These are phyloP conservation scores for Ophiostoma piceae DNA, from an alignment of 2,329 filamentous ascomycete species.

Conservation along the genomic window DNA sequence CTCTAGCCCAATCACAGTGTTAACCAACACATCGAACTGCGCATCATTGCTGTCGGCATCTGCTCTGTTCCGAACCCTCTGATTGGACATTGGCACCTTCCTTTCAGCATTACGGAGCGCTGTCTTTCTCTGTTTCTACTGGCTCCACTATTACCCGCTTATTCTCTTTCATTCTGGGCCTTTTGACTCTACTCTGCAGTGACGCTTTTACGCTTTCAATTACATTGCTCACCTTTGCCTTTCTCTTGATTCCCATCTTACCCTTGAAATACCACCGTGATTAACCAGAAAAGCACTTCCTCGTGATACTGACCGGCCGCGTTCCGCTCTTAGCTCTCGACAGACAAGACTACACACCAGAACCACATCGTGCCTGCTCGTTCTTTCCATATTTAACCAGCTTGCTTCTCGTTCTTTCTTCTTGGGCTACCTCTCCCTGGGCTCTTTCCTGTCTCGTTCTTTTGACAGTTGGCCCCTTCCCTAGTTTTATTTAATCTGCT, in stretches of 20 bases:
- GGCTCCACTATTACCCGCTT: slow-evolving; percentile 16
- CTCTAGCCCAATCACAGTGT: background rate
- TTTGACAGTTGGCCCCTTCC: background rate
- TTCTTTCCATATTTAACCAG: background rate
- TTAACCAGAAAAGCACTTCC: background rate
- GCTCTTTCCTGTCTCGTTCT: background rate
- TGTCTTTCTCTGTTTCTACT: background rate
- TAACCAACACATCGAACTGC: background rate
- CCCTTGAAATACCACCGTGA: background rate
- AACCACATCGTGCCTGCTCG: background rate
- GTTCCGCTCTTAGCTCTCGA: background rate
- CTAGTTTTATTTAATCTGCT: background rate
- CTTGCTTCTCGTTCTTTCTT: background rate
- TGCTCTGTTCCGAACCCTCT: background rate
- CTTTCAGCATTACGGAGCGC: background rate
- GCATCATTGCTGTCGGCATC: background rate
- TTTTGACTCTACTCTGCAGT: background rate
- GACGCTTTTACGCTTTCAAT: background rate
- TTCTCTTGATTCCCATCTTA: background rate
- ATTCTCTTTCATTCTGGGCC: slow-evolving; percentile 1
- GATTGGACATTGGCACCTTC: background rate
- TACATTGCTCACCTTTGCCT: background rate
- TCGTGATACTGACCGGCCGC: background rate
- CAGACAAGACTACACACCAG: background rate
- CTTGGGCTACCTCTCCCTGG: background rate